phyloP scores from a whole-genome alignment of 75 land plant genomes.

The Cryptomeria japonica region DNA sequence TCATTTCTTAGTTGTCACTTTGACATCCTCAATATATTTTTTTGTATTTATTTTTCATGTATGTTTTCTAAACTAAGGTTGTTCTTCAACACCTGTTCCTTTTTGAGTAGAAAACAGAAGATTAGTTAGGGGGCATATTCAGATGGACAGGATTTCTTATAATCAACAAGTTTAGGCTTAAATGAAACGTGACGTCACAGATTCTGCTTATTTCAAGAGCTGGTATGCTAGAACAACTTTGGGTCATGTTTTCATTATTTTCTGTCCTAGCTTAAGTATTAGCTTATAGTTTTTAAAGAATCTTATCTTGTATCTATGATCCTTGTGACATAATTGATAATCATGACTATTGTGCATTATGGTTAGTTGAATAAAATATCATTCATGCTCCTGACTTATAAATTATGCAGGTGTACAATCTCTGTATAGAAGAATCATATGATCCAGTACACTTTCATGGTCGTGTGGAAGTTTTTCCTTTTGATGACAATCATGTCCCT shows the following conservation, averaged over 20 bases:
- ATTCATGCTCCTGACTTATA: not conserved
- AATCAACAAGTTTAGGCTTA: not conserved
- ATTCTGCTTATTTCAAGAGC: slow-evolving; percentile 1
- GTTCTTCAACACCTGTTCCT: not conserved
- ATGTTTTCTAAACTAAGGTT: not conserved
- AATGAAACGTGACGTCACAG: not conserved
- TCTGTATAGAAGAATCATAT: slow-evolving; percentile 62
- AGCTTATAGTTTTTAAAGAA: not conserved
- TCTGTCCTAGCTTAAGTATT: not conserved
- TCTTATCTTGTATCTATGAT: not conserved
- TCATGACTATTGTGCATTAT: not conserved
- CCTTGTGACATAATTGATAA: not conserved
- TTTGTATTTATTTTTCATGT: not conserved
- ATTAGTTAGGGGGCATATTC: not conserved
- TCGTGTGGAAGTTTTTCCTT: slow-evolving; percentile 62
- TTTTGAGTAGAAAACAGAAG: not conserved
- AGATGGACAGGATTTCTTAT: not conserved
- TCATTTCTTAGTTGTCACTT: not conserved
- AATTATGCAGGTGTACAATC: slow-evolving; percentile 59
- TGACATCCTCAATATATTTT: not conserved
- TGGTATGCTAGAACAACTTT: not conserved
- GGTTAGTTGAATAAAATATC: not conserved
- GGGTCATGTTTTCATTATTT: not conserved
- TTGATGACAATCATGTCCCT: slow-evolving; percentile 79
- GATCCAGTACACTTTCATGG: slow-evolving; percentile 68